Evolutionary conservation across 2,329 filamentous ascomycete species (phyloP).

Genomic region (Colletotrichum navitas): DNA sequence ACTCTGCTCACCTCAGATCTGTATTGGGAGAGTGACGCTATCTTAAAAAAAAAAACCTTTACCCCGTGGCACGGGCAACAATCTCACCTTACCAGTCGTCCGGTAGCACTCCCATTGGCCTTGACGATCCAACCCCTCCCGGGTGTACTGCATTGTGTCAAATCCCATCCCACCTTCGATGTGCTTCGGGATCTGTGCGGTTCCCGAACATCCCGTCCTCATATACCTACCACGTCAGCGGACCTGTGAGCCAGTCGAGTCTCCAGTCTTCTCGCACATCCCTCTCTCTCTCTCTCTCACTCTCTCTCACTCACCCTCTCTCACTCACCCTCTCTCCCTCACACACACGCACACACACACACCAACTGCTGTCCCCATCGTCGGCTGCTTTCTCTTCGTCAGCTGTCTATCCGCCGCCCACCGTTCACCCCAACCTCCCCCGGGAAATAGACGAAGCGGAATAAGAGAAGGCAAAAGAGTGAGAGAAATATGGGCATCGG

Average conservation of each 20-base stretch:
- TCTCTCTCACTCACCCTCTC: background rate
- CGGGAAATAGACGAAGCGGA: background rate
- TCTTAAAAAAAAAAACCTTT: conserved; percentile 4
- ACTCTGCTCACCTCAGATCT: background rate
- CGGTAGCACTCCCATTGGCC: conserved; percentile 12
- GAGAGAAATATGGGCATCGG: conserved; percentile 53
- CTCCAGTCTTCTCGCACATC: conserved; percentile 22
- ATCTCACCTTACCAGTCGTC: conserved; percentile 30
- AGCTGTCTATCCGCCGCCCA: background rate
- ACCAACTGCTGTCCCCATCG: conserved; percentile 18
- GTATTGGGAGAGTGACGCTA: conserved; percentile 9
- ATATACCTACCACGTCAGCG: conserved; percentile 36
- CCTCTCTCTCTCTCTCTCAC: background rate
- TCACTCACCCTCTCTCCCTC: background rate
- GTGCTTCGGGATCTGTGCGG: conserved; percentile 25
- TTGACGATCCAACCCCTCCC: background rate
- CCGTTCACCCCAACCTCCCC: background rate
- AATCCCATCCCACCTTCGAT: conserved; percentile 29
- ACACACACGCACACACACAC: background rate
- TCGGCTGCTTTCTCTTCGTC: conserved; percentile 9
- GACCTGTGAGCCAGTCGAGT: conserved; percentile 29
- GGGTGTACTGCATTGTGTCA: conserved; percentile 20
- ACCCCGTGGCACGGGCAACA: conserved; percentile 21
- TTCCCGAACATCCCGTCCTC: conserved; percentile 37
- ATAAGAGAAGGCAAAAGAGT: too few species aligned